These are phyloP conservation scores for Senna siamea DNA, from an alignment of 306 rosid genomes.

Conservation along the genomic window DNA sequence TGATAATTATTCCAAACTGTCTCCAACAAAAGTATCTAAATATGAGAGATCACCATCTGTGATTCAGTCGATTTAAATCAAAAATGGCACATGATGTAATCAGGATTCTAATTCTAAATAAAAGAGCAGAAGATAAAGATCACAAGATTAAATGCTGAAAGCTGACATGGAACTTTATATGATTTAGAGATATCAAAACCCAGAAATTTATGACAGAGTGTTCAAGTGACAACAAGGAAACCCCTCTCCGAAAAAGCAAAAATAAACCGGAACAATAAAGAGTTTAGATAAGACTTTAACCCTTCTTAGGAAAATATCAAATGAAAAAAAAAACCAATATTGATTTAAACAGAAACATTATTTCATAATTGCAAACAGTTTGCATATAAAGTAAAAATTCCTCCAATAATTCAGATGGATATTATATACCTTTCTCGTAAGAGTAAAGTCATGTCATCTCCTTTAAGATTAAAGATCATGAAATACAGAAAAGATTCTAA, in stretches of 20 bases:
- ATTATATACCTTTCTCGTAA: background rate
- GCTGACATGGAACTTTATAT: constrained; percentile 11
- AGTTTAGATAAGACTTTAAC: background rate
- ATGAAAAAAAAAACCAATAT: background rate
- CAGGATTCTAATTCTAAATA: constrained; percentile 50
- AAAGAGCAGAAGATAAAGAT: constrained; percentile 23
- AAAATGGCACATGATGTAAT: constrained; percentile 47
- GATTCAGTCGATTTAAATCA: constrained; percentile 63
- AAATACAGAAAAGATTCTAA: background rate
- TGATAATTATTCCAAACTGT: constrained; percentile 87
- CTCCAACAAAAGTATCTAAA: constrained; percentile 81
- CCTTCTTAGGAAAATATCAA: background rate
- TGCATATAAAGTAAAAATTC: background rate
- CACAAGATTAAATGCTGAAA: constrained; percentile 17
- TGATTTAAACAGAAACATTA: constrained; percentile 8
- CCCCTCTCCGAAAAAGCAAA: background rate
- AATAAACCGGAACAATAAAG: background rate
- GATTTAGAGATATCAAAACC: constrained; percentile 23
- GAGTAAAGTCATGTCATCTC: constrained; percentile 8
- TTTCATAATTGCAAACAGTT: constrained; percentile 7
- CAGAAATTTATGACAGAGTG: constrained; percentile 8
- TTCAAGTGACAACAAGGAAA: constrained; percentile 16
- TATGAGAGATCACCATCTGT: constrained; percentile 75
- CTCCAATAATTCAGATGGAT: background rate
- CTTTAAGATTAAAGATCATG: background rate